Base-by-base conservation (phyloP, 805 yeast species). In the Diddensiella santjacobensis region DNA sequence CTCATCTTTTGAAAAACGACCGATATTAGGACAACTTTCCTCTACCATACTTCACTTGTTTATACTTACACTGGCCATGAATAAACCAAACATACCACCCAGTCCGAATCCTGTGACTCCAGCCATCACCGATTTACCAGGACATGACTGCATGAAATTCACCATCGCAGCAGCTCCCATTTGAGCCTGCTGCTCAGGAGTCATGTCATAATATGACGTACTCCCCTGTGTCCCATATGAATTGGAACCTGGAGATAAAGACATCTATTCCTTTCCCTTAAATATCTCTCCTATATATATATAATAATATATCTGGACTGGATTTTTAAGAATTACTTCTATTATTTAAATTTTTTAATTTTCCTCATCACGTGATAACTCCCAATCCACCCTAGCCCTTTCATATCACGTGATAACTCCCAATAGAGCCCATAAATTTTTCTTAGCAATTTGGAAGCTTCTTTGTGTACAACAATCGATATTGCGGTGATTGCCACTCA, bases 61-160 rank as follows among this genome's bases (percentile, higher is more conserved):
- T 2, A n/a, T 39, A 56, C 62, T 37, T 52, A 58, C 62, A 43
- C 68, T 59, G 42, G 72, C 69, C 97, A 91, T 93, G 71, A 91
- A 89, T 42, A 93, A 70, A 53, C 98, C 97, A 66, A 91, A 89
- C 50, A 90, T 85, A 52, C 97, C 98, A 69, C 98, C 98, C 31
- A 91, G 79, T 33, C 83, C 90, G 68, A 87, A 91, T 19, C 98
- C 98, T 11, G 95, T 82, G 18, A 83, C 96, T 52, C 96, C 98
- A 23, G 96, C 84, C 74, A 90, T 81, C 20, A 76, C 83, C 0
- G 96, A 80, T 64, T 93, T 91, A 17, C 97, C 98, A 0, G 97
- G 96, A 70, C 99, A 91, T 3, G 96, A 86, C 55, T 84, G 66
- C 89, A 90, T 87, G 67, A 84, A 80, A 45, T 76, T 80, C 63